Conservation (phyloP, 129 eudicot genomes). For the Centrapalus pauciflorus region DNA sequence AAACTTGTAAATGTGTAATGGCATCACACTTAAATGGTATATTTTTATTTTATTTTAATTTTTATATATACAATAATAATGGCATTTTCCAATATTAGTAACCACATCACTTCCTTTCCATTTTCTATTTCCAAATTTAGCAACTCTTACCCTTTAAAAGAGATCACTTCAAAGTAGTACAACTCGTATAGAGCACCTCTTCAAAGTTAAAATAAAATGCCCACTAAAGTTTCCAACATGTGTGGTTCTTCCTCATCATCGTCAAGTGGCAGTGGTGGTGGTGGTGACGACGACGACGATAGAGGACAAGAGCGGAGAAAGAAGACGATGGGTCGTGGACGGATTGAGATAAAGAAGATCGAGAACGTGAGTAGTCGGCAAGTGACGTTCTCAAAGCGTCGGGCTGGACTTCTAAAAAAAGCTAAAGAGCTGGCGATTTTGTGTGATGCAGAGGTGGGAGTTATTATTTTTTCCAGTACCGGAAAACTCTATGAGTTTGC, state of each 20-base stretch:
- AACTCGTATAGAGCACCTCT: conserved; percentile 15
- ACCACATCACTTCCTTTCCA: conserved; percentile 36
- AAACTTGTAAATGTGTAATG: conserved; percentile 10
- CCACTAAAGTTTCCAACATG: conserved; percentile 19
- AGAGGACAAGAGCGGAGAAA: conserved; percentile 9
- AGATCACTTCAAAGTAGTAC: conserved; percentile 23
- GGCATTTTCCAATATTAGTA: conserved; percentile 24
- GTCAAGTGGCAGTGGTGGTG: conserved; percentile 9
- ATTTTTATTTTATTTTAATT: conserved; percentile 1
- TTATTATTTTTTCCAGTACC: conserved; percentile 71
- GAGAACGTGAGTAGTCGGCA: conserved; percentile 71
- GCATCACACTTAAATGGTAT: conserved; percentile 23
- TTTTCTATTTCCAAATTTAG: conserved; percentile 26
- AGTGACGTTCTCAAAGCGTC: conserved; percentile 72
- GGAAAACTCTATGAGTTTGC: conserved; percentile 73
- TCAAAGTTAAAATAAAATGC: conserved; percentile 22
- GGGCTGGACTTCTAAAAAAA: conserved; percentile 65
- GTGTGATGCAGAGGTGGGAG: conserved; percentile 74
- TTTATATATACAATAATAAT: conserved; percentile 3
- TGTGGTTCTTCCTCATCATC: conserved; percentile 21
- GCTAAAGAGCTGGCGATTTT: conserved; percentile 67
- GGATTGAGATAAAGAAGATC: conserved; percentile 80
- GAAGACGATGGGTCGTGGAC: conserved; percentile 66
- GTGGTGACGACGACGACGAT: background rate
- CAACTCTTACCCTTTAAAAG: conserved; percentile 37